Evolutionary conservation across 2,329 filamentous ascomycete genomes (phyloP).

Genomic region (Cladosporium sphaerospermum): DNA sequence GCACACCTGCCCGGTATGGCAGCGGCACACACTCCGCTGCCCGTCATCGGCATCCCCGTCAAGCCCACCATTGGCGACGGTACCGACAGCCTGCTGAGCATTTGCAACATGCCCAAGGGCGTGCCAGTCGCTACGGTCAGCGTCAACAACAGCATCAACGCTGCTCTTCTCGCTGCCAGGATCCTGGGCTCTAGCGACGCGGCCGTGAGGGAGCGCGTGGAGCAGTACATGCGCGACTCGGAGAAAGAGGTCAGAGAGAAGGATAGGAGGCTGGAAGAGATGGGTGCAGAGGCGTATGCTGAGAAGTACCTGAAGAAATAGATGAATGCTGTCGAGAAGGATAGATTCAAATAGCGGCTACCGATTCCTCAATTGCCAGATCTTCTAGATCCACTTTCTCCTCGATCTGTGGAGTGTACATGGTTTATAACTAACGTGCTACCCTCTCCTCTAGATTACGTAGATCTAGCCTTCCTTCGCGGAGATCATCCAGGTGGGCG

Average conservation of each 20-base stretch:
- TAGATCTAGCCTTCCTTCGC: too few species aligned
- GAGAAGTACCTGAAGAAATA: conserved; percentile 25
- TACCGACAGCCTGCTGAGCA: conserved; percentile 45
- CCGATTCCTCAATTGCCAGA: too few species aligned
- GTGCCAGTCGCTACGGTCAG: conserved; percentile 37
- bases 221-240: conserved; percentile 57
- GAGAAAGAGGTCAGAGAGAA: conserved; percentile 59
- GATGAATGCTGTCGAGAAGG: conserved; percentile 1
- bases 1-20: conserved; percentile 49
- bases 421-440: too few species aligned
- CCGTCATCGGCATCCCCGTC: conserved; percentile 47
- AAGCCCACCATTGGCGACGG: conserved; percentile 46
- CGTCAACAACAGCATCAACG: conserved; percentile 43
- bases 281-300: conserved; percentile 37
- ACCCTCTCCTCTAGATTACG: too few species aligned
- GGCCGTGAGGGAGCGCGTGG: conserved; percentile 52
- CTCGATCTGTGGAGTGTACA: too few species aligned
- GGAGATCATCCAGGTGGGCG: conserved; percentile 39
- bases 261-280: conserved; percentile 50
- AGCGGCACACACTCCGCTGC: conserved; percentile 43
- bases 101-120: conserved; percentile 47
- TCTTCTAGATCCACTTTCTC: too few species aligned
- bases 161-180: conserved; percentile 41
- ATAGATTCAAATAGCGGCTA: too few species aligned
- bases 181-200: conserved; percentile 44